These are phyloP conservation scores for Fusarium sp. DNA, from an alignment of 2,329 filamentous ascomycete species.

Conservation along the genomic window DNA sequence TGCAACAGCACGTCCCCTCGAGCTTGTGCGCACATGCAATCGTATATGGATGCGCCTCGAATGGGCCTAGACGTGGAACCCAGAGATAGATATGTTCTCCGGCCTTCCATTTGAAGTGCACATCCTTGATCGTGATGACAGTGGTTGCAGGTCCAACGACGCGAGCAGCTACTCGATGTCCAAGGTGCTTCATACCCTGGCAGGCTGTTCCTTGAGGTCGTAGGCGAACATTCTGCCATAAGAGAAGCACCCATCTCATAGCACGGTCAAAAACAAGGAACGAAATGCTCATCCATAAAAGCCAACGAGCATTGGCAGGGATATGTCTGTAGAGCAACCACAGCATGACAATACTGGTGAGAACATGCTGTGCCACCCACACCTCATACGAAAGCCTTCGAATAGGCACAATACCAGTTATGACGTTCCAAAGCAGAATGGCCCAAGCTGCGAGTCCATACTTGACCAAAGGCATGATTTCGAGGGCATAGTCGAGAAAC, in stretches of 20 bases:
- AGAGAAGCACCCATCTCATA: constrained; percentile 60
- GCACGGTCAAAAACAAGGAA: constrained; percentile 72
- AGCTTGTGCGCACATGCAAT: constrained; percentile 67
- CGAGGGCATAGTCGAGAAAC: constrained; percentile 68
- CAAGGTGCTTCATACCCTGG: constrained; percentile 61
- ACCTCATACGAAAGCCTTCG: constrained; percentile 75
- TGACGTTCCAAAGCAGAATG: constrained; percentile 72
- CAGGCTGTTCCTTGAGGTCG: constrained; percentile 56
- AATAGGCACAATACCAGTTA: constrained; percentile 72
- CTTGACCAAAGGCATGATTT: constrained; percentile 72
- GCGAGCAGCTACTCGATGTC: constrained; percentile 63
- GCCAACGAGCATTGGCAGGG: constrained; percentile 67
- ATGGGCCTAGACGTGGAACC: constrained; percentile 64
- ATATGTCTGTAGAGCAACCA: constrained; percentile 74
- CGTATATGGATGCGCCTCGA: constrained; percentile 71
- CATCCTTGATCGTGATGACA: constrained; percentile 68
- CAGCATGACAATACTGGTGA: constrained; percentile 70
- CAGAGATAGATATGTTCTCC: constrained; percentile 72
- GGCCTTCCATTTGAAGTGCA: constrained; percentile 68
- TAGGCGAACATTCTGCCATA: constrained; percentile 65
- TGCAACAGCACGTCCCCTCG: constrained; percentile 65
- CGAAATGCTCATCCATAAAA: constrained; percentile 74
- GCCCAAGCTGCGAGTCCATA: constrained; percentile 76
- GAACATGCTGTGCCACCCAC: constrained; percentile 75
- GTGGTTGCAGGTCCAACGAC: constrained; percentile 65